These are phyloP conservation scores for Pyricularia grisea DNA, from an alignment of 2,329 filamentous ascomycete species.

Conservation along the genomic window DNA sequence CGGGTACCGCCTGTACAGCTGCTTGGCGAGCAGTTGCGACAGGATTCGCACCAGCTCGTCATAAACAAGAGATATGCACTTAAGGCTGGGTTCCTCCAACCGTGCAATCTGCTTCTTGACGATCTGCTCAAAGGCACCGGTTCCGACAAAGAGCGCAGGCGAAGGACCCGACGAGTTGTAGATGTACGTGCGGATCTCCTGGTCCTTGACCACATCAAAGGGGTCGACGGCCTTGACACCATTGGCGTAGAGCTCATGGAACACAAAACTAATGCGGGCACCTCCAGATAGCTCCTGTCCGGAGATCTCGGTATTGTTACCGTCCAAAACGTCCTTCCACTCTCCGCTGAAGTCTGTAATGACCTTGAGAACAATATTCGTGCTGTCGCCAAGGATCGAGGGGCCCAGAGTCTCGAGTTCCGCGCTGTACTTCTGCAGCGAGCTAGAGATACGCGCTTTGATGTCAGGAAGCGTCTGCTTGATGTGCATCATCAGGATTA, in stretches of 20 bases:
- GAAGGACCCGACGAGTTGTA: slow-evolving; percentile 99
- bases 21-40: slow-evolving; percentile 78
- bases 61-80: slow-evolving; percentile 95
- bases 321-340: slow-evolving; percentile 91
- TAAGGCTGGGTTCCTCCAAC: slow-evolving; percentile 89
- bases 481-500: slow-evolving; percentile 99
- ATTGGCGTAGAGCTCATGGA: slow-evolving; percentile 96
- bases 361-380: slow-evolving; percentile 95
- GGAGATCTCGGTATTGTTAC: slow-evolving; percentile 92
- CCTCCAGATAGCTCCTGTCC: slow-evolving; percentile 91
- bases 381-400: slow-evolving; percentile 90
- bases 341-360: slow-evolving; percentile 99
- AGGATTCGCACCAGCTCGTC: slow-evolving; percentile 96
- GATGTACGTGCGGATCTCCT: slow-evolving; percentile 91
- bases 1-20: slow-evolving; percentile 89
- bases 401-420: slow-evolving; percentile 81
- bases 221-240: slow-evolving; percentile 96
- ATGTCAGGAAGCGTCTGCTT: slow-evolving; percentile 98
- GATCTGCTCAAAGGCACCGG: slow-evolving; percentile 95
- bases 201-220: slow-evolving; percentile 94
- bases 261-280: slow-evolving; percentile 97
- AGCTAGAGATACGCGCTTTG: slow-evolving; percentile 91
- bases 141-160: slow-evolving; percentile 92
- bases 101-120: slow-evolving; percentile 98
- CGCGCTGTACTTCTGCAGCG: slow-evolving; percentile 78